Evolutionary conservation across 2,329 filamentous ascomycete species (phyloP), one percentile per base, ranked within the genome.

Genomic region (Thermothelomyces thermophilus): DNA sequence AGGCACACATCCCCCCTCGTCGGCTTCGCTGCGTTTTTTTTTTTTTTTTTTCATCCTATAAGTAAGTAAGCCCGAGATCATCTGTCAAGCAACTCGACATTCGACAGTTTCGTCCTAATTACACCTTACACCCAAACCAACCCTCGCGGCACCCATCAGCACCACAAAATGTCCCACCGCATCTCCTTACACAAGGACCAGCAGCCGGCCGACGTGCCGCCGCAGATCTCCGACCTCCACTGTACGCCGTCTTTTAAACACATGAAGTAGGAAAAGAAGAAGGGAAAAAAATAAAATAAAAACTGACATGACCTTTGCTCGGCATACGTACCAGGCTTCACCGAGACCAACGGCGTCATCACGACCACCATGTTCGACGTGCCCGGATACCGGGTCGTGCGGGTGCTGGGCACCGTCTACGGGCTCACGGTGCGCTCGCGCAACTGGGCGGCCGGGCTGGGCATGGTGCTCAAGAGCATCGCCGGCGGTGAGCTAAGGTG

Each of bases 311-410:
- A n/a, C n/a, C n/a, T n/a, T n/a, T n/a, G 7, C 28, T 33, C 28
- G 11, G 16, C 28, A 43, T 34, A 16, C 17, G n/a, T n/a, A n/a
- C 17, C 28, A 46, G 39, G 50, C 67, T 81, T 79, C 64, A 76
- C 76, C 34, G 80, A 83, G 60, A 83, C 80, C 7, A 72, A 77
- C 41, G 79, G 79, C 33, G 71, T 83, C 48, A 75, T 83, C 55
- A 82, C 77, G 0, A 76, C 76, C 0, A 83, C 80, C 46, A 83
- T 82, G 78, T 79, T 77, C 64, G 79, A 83, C 59, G 66, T 83
- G 19, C 79, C 79, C 0, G 79, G 79, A 7, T 82, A 82, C 64
- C 76, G 73, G 54, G 69, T 83, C 41, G 72, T 75, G 33, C 70
- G 70, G 46, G 74, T 81, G 1, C 72, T 83, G 5, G 80, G 80